Evolutionary conservation across 768 basidiomycete species (phyloP), one percentile per base, ranked within the genome.

Genomic region (Russula foetens): DNA sequence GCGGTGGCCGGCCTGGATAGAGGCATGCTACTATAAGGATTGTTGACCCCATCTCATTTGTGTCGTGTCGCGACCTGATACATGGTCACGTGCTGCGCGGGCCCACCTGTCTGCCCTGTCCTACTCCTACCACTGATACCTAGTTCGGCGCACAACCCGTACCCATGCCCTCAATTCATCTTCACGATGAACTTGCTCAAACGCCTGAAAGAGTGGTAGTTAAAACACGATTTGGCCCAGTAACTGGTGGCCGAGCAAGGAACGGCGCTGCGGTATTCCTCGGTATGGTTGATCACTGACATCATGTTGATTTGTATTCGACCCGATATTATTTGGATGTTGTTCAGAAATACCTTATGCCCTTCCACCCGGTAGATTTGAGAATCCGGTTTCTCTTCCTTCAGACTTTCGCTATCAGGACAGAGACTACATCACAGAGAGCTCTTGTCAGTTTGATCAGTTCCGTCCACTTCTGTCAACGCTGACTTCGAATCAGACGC

Each of bases 281-380:
- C 41, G 86, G 87, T 85, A 66, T 26, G 52, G n/a, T 74, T 68
- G 9, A 3, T 51, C 53, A 19, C n/a, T 15, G 17, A n/a, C 26
- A n/a, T n/a, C 5, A 58, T 17, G 26, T 11, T 14, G 26, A 49
- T 29, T 12, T 3, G 11, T n/a, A 28, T 19, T 31, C 54, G 46
- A 53, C n/a, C 33, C 29, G 35, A 54, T 46, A 15, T 4, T 7
- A 52, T 29, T 24, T 35, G 48, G 21, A 47, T 41, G 43, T 7
- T 41, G 43, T 7, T 11, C 58, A 90, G 87, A 91, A 74, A 74
- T 91, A 54, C 86, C 88, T 5, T 91, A 86, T 68, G 88, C 84
- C 2, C 70, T 86, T 17, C 81, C 85, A 29, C 85, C 86, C 0
- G 71, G 68, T 15, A 77, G 87, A 26, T 90, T 89, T 65, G 73